Base-by-base conservation (phyloP, 1,284 basidiomycete species). In the Cutaneotrichosporon dermatis region DNA sequence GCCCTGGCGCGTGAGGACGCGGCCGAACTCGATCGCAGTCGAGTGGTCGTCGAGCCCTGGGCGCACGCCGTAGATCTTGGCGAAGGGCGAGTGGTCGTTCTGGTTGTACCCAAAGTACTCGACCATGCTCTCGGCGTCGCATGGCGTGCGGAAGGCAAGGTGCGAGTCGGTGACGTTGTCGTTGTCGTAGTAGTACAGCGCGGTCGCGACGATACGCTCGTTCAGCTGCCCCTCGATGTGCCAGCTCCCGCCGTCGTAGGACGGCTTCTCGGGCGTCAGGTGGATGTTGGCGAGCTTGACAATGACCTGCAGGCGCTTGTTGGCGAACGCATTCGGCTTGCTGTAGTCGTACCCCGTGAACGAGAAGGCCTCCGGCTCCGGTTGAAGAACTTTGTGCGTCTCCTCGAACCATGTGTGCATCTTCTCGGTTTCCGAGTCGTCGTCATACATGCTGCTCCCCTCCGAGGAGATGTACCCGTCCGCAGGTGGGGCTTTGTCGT, bases 221-320 rank as follows among this genome's bases (percentile, higher is more conserved):
- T 62, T 62, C 34, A 56, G 41, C 45, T 39, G 44, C 2, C 61
- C 61, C 51, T 62, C 61, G 6, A 62, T 37, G 36, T 62, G 61
- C 61, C 57, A 59, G 16, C 25, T 33, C 2, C 61, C 57, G 34
- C 61, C 61, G 6, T 13, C 16, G 48, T 62, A 62, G 6, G 25
- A 7, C 3, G 61, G 61, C 36, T 59, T 59, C 13, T 62, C 61
- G 15, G 61, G 61, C 15, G 61, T 57, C 10, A 62, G 61, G 43
- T 59, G 46, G 48, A 62, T 59, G 61, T 57, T 62, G 41, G 58
- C 61, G 0, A 62, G 40, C 39, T 62, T 62, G 51, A 62, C 57
- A n/a, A 62, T 62, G 33, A 57, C 57, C 25, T 62, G 61, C 10
- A 62, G 45, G 1, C 55, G 40, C n/a, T 15, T 34, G 36, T n/a